Evolutionary conservation across 2,329 filamentous ascomycete species (phyloP).

Genomic region (Pestalotiopsis sp.): DNA sequence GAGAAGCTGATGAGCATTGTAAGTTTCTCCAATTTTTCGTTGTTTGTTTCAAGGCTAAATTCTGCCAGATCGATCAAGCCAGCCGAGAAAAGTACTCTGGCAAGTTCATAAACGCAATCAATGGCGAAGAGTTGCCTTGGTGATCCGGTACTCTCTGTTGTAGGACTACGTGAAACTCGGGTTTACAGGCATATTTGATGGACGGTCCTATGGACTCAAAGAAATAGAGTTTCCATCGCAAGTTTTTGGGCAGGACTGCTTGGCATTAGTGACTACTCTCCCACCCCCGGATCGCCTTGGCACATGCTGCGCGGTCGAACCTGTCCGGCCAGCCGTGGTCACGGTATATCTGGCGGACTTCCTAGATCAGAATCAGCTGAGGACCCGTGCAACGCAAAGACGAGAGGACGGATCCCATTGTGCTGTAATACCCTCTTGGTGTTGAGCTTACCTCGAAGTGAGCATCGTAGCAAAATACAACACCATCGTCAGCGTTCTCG

Average conservation of each 20-base stretch:
- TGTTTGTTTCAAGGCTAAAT: neutral
- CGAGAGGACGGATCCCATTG: neutral
- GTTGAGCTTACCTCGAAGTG: neutral
- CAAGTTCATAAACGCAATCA: constrained; percentile 7
- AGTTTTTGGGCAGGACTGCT: no score
- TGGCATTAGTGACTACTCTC: neutral
- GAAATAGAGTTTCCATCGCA: no score
- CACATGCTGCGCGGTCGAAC: neutral
- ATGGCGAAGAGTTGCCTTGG: neutral
- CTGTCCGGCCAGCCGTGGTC: neutral
- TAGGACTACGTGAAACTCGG: no score
- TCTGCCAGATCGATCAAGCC: neutral
- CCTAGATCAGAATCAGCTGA: neutral
- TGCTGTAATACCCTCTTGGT: no score
- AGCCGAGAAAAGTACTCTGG: constrained; percentile 7
- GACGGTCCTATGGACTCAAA: no score
- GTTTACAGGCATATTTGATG: no score
- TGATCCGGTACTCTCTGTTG: neutral
- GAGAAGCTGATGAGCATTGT: constrained; percentile 19
- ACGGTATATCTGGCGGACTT: neutral
- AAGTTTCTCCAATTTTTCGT: neutral
- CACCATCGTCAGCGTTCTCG: neutral
- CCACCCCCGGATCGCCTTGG: neutral
- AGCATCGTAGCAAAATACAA: neutral
- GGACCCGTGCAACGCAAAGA: neutral